Evolutionary conservation across 2,329 filamentous ascomycete genomes (phyloP).

Genomic region (Chaetoscypha palmicola): DNA sequence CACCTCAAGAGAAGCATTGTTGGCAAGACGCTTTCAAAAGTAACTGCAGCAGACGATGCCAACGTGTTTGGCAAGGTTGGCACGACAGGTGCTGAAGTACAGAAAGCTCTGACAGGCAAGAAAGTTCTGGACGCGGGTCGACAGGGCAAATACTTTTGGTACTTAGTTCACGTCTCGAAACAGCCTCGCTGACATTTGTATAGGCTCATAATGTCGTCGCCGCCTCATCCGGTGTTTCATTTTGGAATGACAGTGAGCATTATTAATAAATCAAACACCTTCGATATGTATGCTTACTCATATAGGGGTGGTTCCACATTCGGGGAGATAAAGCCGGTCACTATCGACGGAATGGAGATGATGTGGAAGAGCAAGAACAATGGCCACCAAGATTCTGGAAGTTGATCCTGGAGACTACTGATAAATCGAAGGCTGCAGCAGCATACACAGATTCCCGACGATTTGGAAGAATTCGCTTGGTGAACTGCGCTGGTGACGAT

Average conservation of each 20-base stretch:
- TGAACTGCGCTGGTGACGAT: slow-evolving; percentile 69
- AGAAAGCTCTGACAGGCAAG: slow-evolving; percentile 66
- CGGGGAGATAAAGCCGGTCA: slow-evolving; percentile 70
- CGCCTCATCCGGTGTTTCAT: slow-evolving; percentile 85
- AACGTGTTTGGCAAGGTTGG: slow-evolving; percentile 90
- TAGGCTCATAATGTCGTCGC: slow-evolving; percentile 62
- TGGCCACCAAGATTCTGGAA: slow-evolving; percentile 94
- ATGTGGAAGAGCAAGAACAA: slow-evolving; percentile 42
- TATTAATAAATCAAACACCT: no score
- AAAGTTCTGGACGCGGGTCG: slow-evolving; percentile 64
- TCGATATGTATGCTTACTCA: no score
- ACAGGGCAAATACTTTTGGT: slow-evolving; percentile 97
- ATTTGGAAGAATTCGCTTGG: slow-evolving; percentile 70
- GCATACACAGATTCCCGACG: slow-evolving; percentile 82
- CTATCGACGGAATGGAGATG: slow-evolving; percentile 56
- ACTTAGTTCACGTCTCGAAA: slow-evolving; percentile 2
- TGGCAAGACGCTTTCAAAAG: slow-evolving; percentile 67
- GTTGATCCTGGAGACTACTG: slow-evolving; percentile 64
- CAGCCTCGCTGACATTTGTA: background rate
- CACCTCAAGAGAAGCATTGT: slow-evolving; percentile 78
- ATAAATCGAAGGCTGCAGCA: slow-evolving; percentile 47
- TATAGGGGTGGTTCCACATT: slow-evolving; percentile 74
- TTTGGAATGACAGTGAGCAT: slow-evolving; percentile 73
- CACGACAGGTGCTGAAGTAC: slow-evolving; percentile 67
- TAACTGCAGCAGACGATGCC: slow-evolving; percentile 67